Conservation (phyloP, 306 rosid species). For the Potentilla sterilis region DNA sequence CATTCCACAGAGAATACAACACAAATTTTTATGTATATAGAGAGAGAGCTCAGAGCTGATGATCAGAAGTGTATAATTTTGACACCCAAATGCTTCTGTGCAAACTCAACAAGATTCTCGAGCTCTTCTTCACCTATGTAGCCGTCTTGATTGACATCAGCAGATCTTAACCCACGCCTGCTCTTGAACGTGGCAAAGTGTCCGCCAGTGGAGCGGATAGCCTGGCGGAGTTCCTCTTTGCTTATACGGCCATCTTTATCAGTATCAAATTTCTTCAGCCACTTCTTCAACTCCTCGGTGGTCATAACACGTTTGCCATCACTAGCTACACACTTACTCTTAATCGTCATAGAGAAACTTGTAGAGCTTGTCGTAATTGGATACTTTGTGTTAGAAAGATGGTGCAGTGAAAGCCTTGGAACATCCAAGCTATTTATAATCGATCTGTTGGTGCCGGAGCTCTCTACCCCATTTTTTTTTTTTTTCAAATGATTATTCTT, state of each 20-base stretch:
- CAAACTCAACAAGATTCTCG: slow-evolving; percentile 18
- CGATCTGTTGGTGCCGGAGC: neutral
- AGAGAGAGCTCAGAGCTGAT: too few relatives aligned
- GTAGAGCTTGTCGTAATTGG: neutral
- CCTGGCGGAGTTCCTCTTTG: slow-evolving; percentile 10
- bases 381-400: neutral
- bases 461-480: neutral
- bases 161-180: neutral
- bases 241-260: slow-evolving; percentile 31
- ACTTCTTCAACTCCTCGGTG: slow-evolving; percentile 21
- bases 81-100: slow-evolving; percentile 17
- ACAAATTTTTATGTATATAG: neutral
- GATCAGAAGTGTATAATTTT: slow-evolving; percentile 4
- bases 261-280: slow-evolving; percentile 22
- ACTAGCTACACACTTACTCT: neutral
- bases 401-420: neutral
- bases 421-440: neutral
- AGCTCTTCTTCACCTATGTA: slow-evolving; percentile 22
- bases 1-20: neutral
- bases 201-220: neutral
- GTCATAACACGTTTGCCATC: slow-evolving; percentile 22
- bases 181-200: neutral
- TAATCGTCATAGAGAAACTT: slow-evolving; percentile 1
- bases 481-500: neutral
- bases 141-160: slow-evolving; percentile 6